These are phyloP conservation scores for Phoma sp. DNA, from an alignment of 2,329 filamentous ascomycete genomes.

Conservation along the genomic window DNA sequence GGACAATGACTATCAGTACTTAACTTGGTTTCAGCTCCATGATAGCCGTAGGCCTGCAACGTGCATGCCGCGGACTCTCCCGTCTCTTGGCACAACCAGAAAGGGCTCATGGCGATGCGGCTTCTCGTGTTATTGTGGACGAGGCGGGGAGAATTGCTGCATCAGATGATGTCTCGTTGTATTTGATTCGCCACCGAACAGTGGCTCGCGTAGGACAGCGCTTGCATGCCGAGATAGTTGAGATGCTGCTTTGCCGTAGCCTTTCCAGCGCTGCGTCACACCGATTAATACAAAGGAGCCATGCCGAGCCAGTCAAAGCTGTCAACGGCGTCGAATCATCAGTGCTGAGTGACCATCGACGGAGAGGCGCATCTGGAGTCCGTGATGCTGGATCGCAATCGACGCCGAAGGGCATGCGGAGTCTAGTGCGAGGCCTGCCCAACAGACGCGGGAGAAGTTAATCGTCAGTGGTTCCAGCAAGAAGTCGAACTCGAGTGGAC, in stretches of 20 bases:
- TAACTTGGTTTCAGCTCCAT: not conserved
- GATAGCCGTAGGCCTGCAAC: not conserved
- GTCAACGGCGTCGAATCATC: no score
- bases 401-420: not conserved
- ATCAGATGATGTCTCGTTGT: not conserved
- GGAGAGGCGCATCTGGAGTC: not conserved
- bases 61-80: not conserved
- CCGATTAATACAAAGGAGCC: no score
- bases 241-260: no score
- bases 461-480: not conserved
- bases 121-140: not conserved
- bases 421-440: not conserved
- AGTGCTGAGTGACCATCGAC: not conserved
- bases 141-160: not conserved
- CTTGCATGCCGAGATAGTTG: not conserved
- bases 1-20: not conserved
- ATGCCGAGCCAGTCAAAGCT: no score
- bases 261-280: no score
- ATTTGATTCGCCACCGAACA: not conserved
- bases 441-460: not conserved
- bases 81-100: not conserved
- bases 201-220: not conserved
- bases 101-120: not conserved
- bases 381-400: not conserved
- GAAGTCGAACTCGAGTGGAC: not conserved